phyloP scores from a whole-genome alignment of 495 filamentous ascomycete species.

The Penicillium maclennaniae region DNA sequence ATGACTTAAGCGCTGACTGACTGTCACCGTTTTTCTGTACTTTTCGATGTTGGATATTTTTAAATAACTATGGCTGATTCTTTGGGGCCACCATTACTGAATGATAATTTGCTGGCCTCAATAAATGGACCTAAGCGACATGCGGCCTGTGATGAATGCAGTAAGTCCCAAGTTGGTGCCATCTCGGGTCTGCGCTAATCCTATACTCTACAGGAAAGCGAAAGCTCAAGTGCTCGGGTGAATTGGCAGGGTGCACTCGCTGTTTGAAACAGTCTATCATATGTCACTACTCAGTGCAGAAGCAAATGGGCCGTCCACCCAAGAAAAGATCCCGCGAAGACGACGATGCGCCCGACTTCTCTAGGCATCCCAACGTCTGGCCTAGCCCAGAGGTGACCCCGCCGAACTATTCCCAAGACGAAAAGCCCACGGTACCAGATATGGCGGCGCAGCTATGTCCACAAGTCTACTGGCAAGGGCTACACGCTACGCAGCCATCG shows the following conservation, averaged over 20 bases:
- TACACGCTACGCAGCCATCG: constrained; percentile 9
- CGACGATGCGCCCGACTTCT: constrained; percentile 21
- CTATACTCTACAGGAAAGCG: constrained; percentile 33
- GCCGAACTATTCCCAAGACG: constrained; percentile 7
- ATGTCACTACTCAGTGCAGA: constrained; percentile 47
- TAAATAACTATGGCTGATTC: constrained; percentile 1
- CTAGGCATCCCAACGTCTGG: constrained; percentile 21
- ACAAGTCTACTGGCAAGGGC: constrained; percentile 21
- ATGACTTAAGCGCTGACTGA: constrained; percentile 10
- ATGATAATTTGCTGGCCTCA: constrained; percentile 3
- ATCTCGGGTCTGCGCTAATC: constrained; percentile 15
- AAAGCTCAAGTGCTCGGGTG: constrained; percentile 49
- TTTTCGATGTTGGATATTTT: background rate
- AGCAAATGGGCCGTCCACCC: constrained; percentile 46
- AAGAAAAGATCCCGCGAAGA: constrained; percentile 41
- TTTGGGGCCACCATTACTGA: background rate
- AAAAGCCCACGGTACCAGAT: constrained; percentile 9
- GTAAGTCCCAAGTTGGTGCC: constrained; percentile 21
- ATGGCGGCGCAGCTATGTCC: constrained; percentile 23
- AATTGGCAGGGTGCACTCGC: constrained; percentile 38
- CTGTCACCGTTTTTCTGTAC: background rate
- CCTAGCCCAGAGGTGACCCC: constrained; percentile 18
- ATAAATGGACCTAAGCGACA: constrained; percentile 30
- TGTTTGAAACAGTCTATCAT: constrained; percentile 39
- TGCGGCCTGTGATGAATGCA: constrained; percentile 44